Evolutionary conservation across 176 grass and related monocot species (phyloP).

Genomic region (Cenchrus americanus): DNA sequence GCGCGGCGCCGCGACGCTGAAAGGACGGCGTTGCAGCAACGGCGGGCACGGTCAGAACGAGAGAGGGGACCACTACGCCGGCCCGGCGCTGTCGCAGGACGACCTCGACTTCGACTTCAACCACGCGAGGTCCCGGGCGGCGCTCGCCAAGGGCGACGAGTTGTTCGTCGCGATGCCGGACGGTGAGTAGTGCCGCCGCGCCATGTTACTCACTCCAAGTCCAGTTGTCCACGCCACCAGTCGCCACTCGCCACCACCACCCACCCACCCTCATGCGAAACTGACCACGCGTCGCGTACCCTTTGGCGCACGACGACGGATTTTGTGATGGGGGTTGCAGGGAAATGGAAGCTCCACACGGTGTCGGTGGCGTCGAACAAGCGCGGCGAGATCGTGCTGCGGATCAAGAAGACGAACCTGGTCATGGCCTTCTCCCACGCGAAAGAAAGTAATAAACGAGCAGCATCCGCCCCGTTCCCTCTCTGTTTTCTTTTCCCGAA

Average conservation of each 20-base stretch:
- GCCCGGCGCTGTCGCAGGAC: slow-evolving; percentile 40
- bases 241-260: too few species aligned
- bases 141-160: slow-evolving; percentile 91
- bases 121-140: slow-evolving; percentile 67
- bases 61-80: slow-evolving; percentile 44
- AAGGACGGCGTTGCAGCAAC: slow-evolving; percentile 47
- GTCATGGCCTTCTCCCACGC: slow-evolving; percentile 81
- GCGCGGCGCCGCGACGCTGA: slow-evolving; percentile 74
- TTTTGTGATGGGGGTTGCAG: slow-evolving; percentile 20
- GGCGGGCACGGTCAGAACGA: slow-evolving; percentile 42
- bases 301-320: not conserved
- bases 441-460: slow-evolving; percentile 66
- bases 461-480: not conserved
- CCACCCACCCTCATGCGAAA: not conserved
- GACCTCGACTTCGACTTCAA: slow-evolving; percentile 85
- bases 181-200: slow-evolving; percentile 48
- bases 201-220: too few species aligned
- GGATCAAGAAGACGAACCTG: slow-evolving; percentile 80
- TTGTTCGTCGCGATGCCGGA: slow-evolving; percentile 84
- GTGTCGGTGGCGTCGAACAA: slow-evolving; percentile 74
- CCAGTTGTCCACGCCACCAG: not conserved
- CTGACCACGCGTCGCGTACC: not conserved
- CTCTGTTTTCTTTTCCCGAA: not conserved
- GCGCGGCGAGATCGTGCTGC: slow-evolving; percentile 75
- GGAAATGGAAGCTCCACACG: slow-evolving; percentile 83